A percentile compares a stretch with the other conserved stretches of the same genome.
Evolutionary conservation across 1,284 basidiomycete genomes (phyloP).

Genomic region (Ceratobasidium sp.): DNA sequence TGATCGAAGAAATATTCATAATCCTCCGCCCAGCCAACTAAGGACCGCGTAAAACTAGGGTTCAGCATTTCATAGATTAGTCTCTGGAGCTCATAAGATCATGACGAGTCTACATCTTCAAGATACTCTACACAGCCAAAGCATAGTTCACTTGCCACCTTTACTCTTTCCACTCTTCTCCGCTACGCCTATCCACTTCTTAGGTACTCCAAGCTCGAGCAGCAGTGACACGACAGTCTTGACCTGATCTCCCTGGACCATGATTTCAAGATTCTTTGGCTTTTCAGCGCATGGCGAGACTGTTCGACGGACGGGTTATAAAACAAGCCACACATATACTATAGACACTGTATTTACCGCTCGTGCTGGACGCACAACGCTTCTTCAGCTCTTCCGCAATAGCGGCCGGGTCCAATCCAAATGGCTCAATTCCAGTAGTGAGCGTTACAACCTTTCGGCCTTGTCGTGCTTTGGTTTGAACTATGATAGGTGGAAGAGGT

Average conservation of each 20-base stretch:
- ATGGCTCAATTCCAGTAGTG: slow-evolving; percentile 82
- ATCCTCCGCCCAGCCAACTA: neutral
- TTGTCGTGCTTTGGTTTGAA: slow-evolving; percentile 78
- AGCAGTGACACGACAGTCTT: slow-evolving; percentile 76
- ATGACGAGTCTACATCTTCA: neutral
- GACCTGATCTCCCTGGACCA: slow-evolving; percentile 85
- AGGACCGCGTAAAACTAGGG: neutral
- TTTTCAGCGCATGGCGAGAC: slow-evolving; percentile 69
- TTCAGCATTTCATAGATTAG: neutral
- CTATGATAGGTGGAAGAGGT: slow-evolving; percentile 73
- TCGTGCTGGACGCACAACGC: slow-evolving; percentile 81
- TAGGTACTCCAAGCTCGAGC: slow-evolving; percentile 77
- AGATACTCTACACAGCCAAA: neutral
- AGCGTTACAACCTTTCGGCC: slow-evolving; percentile 83
- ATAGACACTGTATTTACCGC: slow-evolving; percentile 62
- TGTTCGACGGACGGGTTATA: slow-evolving; percentile 52
- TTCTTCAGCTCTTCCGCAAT: slow-evolving; percentile 84
- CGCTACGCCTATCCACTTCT: slow-evolving; percentile 76
- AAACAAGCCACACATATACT: neutral
- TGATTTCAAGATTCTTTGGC: slow-evolving; percentile 73
- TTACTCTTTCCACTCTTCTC: slow-evolving; percentile 56
- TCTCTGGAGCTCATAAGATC: neutral
- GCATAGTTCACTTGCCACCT: slow-evolving; percentile 30
- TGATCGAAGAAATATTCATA: neutral
- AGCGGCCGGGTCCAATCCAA: slow-evolving; percentile 72